Evolutionary conservation across 371 early-diverging fungal genomes (phyloP), one percentile per base, ranked within the genome.

Genomic region (Mucor velutinosus): DNA sequence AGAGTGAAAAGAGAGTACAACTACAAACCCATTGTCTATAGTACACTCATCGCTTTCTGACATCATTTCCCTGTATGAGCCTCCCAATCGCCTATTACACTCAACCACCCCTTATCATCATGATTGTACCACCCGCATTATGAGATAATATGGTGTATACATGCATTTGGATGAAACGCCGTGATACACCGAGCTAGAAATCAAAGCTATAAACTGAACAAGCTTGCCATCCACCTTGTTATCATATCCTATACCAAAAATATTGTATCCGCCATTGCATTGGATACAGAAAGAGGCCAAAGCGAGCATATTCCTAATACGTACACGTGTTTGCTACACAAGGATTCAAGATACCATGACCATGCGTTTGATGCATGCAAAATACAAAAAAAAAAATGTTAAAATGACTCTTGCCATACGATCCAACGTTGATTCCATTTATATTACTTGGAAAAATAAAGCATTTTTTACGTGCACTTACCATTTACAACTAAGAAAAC

Each of bases 311-410:
- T 53, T 60, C 67, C 67, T 47, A 33, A 62, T 56, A 33, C 33
- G 57, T 61, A 62, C 67, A 67, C 67, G 62, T 67, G 67, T 56
- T 53, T 41, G 41, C 8, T 57, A 30, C 41, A 64, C 27, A 49
- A 37, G n/a, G 55, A 55, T 15, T 37, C 39, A 5, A 35, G 8
- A 29, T 35, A 63, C 47, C 55, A 63, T 68, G 69, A 69, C 58
- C 69, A 69, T 63, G 69, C 69, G 69, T 63, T 69, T 23, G 32
- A 11, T 67, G 57, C 68, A 66, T 60, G 67, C 27, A 45, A 45
- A 45, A 37, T 37, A 37, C 19, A n/a, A 19, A 19, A 45, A 43
- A 39, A 45, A n/a, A 19, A 45, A 19, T 45, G 45, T 45, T 45
- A 45, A 45, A 45, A 45, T 45, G 19, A 45, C 45, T 19, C 19